Evolutionary conservation across 768 basidiomycete genomes (phyloP), one percentile per base, ranked within the genome.

Genomic region (Gyrodon lividus): DNA sequence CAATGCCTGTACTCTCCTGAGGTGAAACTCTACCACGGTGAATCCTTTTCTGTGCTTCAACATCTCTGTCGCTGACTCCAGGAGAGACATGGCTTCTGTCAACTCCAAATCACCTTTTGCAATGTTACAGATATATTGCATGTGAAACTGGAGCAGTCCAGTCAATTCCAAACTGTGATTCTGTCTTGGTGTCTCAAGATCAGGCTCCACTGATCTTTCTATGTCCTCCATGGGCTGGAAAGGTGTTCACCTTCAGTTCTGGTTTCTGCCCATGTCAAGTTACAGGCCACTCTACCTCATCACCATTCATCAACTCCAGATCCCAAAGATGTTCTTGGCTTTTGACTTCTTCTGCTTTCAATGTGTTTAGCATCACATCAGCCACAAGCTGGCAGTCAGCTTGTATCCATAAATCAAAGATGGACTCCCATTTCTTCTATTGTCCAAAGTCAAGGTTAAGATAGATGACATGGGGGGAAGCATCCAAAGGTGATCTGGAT

Each of bases 381-480:
- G 53, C 53, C 7, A 58, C 19, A 1, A n/a, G 5, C 43, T 58
- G 54, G n/a, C 54, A 58, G 20, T 55, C 50, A 1, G 47, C 50
- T 43, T 52, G 42, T 0, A 56, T 10, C 54, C 54, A 58, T 31
- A 55, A 0, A 24, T 58, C 44, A 8, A 58, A 58, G 0, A 4
- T 16, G 0, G 46, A 39, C 39, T 46, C 37, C 50, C 46, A 56
- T 46, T 33, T 55, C 14, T 49, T 46, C 5, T 28, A 9, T 24
- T 39, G 22, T 38, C 42, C 48, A 30, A 52, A 52, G 6, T 56
- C 44, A 0, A 56, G 37, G 4, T 56, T 58, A 3, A 55, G 34
- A 20, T 55, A 58, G 9, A 58, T 33, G 2, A 44, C 16, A 7
- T 9, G 6, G 10, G 41, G 35, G 7, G 24, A n/a, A 37, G n/a